Percentiles rank a stretch among this genome's conserved stretches.
These are phyloP conservation scores for Clathrospora elynae DNA, from an alignment of 2,329 filamentous ascomycete genomes.

Conservation along the genomic window DNA sequence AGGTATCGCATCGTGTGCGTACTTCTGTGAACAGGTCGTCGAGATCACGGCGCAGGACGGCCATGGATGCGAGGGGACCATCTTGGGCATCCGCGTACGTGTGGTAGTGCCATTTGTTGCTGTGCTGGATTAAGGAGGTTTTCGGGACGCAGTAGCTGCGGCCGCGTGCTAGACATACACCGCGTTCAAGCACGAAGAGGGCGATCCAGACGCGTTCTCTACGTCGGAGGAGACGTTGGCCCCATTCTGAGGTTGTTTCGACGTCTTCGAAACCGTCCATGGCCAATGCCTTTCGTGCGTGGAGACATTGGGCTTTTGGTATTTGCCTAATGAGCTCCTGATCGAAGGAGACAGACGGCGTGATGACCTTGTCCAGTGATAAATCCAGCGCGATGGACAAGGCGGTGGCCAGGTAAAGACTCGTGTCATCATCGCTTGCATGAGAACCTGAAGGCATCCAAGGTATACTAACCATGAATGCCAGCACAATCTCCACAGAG, in stretches of 20 bases:
- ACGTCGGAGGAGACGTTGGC: conserved; percentile 65
- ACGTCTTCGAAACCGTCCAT: conserved; percentile 71
- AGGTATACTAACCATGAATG: conserved; percentile 76
- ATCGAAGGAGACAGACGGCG: conserved; percentile 59
- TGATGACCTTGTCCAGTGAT: conserved; percentile 71
- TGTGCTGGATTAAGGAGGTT: conserved; percentile 68
- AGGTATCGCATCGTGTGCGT: conserved; percentile 64
- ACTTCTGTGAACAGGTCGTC: conserved; percentile 64
- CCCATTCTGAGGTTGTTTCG: conserved; percentile 64
- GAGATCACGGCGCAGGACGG: conserved; percentile 69
- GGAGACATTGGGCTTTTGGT: conserved; percentile 71
- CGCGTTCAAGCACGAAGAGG: conserved; percentile 73
- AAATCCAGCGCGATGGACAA: conserved; percentile 71
- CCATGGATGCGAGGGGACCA: conserved; percentile 73
- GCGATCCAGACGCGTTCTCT: conserved; percentile 73
- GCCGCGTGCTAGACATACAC: conserved; percentile 73
- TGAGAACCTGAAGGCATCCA: conserved; percentile 73
- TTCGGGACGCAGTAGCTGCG: conserved; percentile 71
- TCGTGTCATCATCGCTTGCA: conserved; percentile 74
- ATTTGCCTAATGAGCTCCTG: conserved; percentile 55
- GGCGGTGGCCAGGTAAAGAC: conserved; percentile 71
- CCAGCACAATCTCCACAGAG: conserved; percentile 74
- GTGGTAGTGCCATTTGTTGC: conserved; percentile 71
- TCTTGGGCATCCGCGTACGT: conserved; percentile 69
- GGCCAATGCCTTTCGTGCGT: conserved; percentile 66